Base-by-base conservation (phyloP, 306 rosid species). In the Cyclanthera cordifolia region DNA sequence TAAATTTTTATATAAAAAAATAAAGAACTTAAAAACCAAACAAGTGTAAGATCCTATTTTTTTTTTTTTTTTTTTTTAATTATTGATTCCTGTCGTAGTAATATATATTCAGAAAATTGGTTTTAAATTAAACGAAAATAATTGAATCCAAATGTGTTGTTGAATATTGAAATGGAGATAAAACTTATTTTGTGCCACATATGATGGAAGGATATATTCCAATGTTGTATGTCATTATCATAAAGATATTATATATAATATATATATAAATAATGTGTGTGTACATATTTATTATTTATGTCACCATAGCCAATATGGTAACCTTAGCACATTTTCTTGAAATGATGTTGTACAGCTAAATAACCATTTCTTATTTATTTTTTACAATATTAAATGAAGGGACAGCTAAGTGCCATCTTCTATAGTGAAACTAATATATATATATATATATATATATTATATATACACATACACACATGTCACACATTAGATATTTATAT, bases 381-480 rank as follows among this genome's bases (percentile, higher is more conserved):
- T 17, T 4, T 37, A 2, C 14, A 28, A 15, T 57, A 28, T 16
- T 32, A 28, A 6, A 37, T 30, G 67, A 60, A 37, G 67, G 49
- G 67, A 60, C 67, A 60, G 67, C 49, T 60, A 60, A 60, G 48
- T 60, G 17, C 67, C 67, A 60, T 34, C 6, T n/a, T n/a, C n/a
- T n/a, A n/a, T n/a, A n/a, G n/a, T n/a, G n/a, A n/a, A n/a, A n/a
- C n/a, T n/a, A n/a, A n/a, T n/a, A n/a, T n/a, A n/a, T n/a, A n/a
- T n/a, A n/a, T n/a, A n/a, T n/a, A n/a, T n/a, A n/a, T n/a, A n/a
- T n/a, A n/a, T n/a, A n/a, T n/a, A n/a, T n/a, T n/a, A n/a, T n/a
- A n/a, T n/a, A n/a, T n/a, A n/a, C n/a, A n/a, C n/a, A n/a, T n/a
- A n/a, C n/a, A n/a, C n/a, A n/a, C n/a, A n/a, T n/a, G n/a, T n/a